Percentiles rank a stretch among this genome's conserved stretches.
phyloP scores from a whole-genome alignment of 176 grass and related monocot genomes.

The Oryza officinalis region DNA sequence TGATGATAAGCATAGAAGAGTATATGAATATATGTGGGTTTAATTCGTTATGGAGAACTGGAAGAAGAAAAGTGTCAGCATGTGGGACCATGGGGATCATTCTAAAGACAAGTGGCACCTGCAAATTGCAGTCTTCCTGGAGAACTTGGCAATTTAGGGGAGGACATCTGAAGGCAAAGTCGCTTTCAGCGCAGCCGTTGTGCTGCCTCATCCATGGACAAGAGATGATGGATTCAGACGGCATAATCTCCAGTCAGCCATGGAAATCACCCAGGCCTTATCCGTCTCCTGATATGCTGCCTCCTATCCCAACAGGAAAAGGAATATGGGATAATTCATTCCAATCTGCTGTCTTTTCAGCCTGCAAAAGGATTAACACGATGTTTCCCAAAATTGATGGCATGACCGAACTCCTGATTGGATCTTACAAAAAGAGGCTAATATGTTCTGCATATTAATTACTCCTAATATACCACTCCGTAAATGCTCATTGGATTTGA shows the following conservation, averaged over 20 bases:
- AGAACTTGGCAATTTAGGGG: constrained; percentile 1
- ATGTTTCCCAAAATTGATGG: background rate
- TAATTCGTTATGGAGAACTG: background rate
- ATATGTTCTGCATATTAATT: too few species aligned
- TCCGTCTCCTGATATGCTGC: background rate
- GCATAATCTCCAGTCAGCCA: background rate
- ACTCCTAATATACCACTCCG: background rate
- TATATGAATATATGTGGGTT: background rate
- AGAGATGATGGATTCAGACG: background rate
- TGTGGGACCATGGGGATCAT: background rate
- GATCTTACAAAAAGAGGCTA: background rate
- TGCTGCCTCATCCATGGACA: constrained; percentile 30
- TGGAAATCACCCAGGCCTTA: background rate
- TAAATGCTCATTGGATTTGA: background rate
- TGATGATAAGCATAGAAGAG: background rate
- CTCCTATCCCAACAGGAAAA: background rate
- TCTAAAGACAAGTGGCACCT: background rate
- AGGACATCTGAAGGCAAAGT: constrained; percentile 7
- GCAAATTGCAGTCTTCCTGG: background rate
- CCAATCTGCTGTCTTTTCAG: background rate
- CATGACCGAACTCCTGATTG: background rate
- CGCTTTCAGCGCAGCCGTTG: constrained; percentile 24
- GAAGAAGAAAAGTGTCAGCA: background rate
- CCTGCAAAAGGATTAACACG: background rate
- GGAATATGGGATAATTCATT: background rate